These are phyloP conservation scores for Candida sp. DNA, from an alignment of 1,139 yeast species.

Conservation along the genomic window DNA sequence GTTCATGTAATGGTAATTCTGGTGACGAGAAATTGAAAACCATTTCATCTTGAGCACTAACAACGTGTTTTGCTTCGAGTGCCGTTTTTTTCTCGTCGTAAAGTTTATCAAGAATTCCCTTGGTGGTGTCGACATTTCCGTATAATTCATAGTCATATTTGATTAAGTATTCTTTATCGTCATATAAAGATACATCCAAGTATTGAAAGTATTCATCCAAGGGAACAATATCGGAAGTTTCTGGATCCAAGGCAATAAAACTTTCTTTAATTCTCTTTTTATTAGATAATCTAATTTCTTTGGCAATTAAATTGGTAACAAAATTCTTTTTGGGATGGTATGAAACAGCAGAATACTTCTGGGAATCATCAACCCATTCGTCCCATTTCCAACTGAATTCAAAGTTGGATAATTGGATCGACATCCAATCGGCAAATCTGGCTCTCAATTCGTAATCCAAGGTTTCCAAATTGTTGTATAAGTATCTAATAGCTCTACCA, in stretches of 20 bases:
- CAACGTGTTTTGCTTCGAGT: slow-evolving; percentile 20
- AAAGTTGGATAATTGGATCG: slow-evolving; percentile 90
- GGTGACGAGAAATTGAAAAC: slow-evolving; percentile 34
- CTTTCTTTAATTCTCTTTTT: slow-evolving; percentile 71
- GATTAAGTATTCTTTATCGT: slow-evolving; percentile 24
- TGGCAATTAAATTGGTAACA: slow-evolving; percentile 74
- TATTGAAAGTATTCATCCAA: slow-evolving; percentile 61
- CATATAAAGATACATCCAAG: slow-evolving; percentile 44
- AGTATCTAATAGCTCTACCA: slow-evolving; percentile 87
- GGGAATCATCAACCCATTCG: slow-evolving; percentile 77
- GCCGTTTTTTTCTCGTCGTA: slow-evolving; percentile 28
- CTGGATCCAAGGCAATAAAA: slow-evolving; percentile 49
- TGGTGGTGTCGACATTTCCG: slow-evolving; percentile 26
- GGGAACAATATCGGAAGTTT: slow-evolving; percentile 21
- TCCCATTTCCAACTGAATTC: slow-evolving; percentile 98
- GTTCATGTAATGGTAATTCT: slow-evolving; percentile 34
- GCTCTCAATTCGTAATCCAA: slow-evolving; percentile 75
- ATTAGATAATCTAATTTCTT: slow-evolving; percentile 76
- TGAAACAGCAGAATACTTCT: slow-evolving; percentile 22
- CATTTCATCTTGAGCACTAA: slow-evolving; percentile 42
- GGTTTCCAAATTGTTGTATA: slow-evolving; percentile 64
- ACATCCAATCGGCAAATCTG: slow-evolving; percentile 87
- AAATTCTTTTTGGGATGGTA: slow-evolving; percentile 77
- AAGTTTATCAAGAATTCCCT: slow-evolving; percentile 24
- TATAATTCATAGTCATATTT: slow-evolving; percentile 37